phyloP scores from a whole-genome alignment of 305 asterid species.

The Solanum hybrid region DNA sequence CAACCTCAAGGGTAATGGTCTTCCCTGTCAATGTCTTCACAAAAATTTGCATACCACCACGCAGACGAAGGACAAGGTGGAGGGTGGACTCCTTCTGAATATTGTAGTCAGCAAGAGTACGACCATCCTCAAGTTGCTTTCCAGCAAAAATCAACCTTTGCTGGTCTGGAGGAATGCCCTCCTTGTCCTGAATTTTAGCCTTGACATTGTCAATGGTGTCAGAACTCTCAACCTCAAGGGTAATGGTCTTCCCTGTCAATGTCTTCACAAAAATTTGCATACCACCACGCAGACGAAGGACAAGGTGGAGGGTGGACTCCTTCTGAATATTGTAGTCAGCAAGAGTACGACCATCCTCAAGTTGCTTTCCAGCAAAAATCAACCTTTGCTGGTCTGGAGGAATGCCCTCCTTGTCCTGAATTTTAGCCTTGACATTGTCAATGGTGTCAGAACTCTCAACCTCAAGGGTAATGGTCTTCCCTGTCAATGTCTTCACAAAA shows the following conservation, averaged over 20 bases:
- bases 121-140: not conserved
- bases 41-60: not conserved
- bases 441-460: not conserved
- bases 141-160: slow-evolving; percentile 1
- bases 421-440: not conserved
- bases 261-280: slow-evolving; percentile 5
- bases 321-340: not conserved
- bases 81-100: slow-evolving; percentile 1
- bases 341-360: not conserved
- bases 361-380: not conserved
- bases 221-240: not conserved
- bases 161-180: not conserved
- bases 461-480: not conserved
- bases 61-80: not conserved
- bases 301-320: slow-evolving; percentile 2
- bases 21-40: not conserved
- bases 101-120: not conserved
- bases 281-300: not conserved
- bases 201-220: not conserved
- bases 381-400: not conserved
- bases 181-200: slow-evolving; percentile 1
- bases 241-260: not conserved
- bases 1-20: not conserved
- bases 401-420: not conserved
- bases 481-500: not conserved